Percentiles rank a stretch among this genome's conserved stretches.
phyloP scores from a whole-genome alignment of 345 rosid species.

The Pistacia atlantica region DNA sequence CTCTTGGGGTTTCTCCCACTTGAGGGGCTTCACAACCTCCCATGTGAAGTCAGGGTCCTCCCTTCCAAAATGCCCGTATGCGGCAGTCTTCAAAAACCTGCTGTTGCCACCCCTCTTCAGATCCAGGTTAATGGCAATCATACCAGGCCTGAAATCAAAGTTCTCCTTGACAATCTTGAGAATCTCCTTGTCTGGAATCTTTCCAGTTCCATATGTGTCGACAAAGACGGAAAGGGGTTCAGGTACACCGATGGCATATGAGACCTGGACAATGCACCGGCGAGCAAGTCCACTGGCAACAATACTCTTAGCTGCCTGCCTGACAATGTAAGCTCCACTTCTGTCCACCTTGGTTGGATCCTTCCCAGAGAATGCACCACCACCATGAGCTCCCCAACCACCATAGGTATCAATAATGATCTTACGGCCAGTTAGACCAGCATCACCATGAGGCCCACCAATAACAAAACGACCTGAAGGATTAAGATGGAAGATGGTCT shows the following conservation, averaged over 20 bases:
- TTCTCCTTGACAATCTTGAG: slow-evolving; percentile 45
- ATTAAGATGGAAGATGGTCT: slow-evolving; percentile 56
- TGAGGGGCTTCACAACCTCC: slow-evolving; percentile 53
- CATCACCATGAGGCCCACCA: slow-evolving; percentile 51
- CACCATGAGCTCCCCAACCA: slow-evolving; percentile 51
- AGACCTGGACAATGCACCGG: slow-evolving; percentile 48
- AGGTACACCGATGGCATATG: slow-evolving; percentile 53
- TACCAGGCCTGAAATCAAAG: slow-evolving; percentile 50
- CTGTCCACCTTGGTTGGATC: slow-evolving; percentile 50
- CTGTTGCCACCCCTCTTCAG: slow-evolving; percentile 48
- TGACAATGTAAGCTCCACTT: slow-evolving; percentile 49
- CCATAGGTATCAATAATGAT: slow-evolving; percentile 51
- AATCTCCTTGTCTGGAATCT: slow-evolving; percentile 47
- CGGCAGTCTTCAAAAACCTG: slow-evolving; percentile 50
- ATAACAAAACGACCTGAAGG: slow-evolving; percentile 48
- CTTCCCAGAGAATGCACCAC: slow-evolving; percentile 51
- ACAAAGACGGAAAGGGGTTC: slow-evolving; percentile 49
- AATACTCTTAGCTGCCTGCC: slow-evolving; percentile 50
- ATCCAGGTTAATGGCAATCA: slow-evolving; percentile 45
- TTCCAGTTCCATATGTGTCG: slow-evolving; percentile 43
- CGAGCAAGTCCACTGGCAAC: slow-evolving; percentile 48
- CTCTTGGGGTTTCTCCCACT: slow-evolving; percentile 34
- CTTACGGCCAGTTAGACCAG: slow-evolving; percentile 48
- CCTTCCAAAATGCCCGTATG: slow-evolving; percentile 50
- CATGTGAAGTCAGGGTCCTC: slow-evolving; percentile 51